Evolutionary conservation across 306 rosid genomes (phyloP), one percentile per base, ranked within the genome.

Genomic region (Cicer judaicum): DNA sequence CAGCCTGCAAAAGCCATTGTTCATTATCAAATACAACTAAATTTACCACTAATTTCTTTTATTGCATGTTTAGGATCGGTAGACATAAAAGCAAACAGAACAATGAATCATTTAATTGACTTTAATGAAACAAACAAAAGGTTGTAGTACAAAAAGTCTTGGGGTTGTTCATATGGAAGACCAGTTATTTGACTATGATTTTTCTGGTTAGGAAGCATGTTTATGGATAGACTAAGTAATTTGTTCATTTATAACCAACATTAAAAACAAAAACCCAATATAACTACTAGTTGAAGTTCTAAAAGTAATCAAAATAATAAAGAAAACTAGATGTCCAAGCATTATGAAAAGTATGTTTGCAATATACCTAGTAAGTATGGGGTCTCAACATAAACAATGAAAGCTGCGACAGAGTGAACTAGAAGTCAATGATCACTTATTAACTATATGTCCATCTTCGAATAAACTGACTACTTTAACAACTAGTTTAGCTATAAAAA

Each of bases 1-100:
- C 14, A 78, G 49, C 76, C 81, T 78, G 40, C 64, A 60, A 63
- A 21, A 59, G 7, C 48, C 68, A 50, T 56, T 29, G 46, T 56
- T 40, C 15, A 61, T n/a, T 43, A 46, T 64, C 55, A 79, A 70
- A 16, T 43, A 24, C 38, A 11, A 29, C 41, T 59, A 11, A 2
- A 54, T 14, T 46, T n/a, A 69, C 19, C 44, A 8, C 11, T 43
- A 16, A 42, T 52, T 68, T 68, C 14, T 21, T 18, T 10, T 1
- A 15, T 21, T 8, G 6, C 65, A 53, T 6, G 7, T 50, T 4
- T 8, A 49, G 55, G 55, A 29, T 8, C 5, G 46, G 60, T 10
- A 15, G 21, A 29, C 68, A 42, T 7, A 47, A 41, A 62, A 59
- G 6, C 41, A 57, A 36, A 61, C 39, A 63, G 13, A 40, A 53